These are phyloP conservation scores for Dalbergia cochinchinensis DNA, from an alignment of 306 rosid genomes.

Conservation along the genomic window DNA sequence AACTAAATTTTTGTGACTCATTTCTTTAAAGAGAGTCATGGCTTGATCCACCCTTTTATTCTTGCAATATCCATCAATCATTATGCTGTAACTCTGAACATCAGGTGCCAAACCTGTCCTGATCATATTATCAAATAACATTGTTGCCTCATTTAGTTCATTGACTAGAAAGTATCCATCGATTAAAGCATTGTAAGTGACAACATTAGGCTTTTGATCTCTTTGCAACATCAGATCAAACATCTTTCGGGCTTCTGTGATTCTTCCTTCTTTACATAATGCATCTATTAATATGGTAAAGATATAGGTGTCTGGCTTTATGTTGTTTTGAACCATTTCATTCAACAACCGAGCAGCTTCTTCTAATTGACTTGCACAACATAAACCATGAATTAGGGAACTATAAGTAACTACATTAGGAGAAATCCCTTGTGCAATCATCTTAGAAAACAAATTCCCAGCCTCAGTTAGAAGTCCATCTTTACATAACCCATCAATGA, in stretches of 20 bases:
- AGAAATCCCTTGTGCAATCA: neutral
- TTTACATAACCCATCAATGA: slow-evolving; percentile 15
- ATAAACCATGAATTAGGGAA: neutral
- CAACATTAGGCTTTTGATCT: neutral
- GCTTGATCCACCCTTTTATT: too few relatives aligned
- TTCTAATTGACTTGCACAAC: neutral
- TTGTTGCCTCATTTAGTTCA: neutral
- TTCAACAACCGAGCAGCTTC: neutral
- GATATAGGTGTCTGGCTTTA: neutral
- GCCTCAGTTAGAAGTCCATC: neutral
- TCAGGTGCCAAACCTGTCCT: neutral
- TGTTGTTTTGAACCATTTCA: neutral
- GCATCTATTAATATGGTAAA: too few relatives aligned
- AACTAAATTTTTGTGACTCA: too few relatives aligned
- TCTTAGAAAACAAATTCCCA: neutral
- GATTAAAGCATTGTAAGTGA: neutral
- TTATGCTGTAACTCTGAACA: neutral
- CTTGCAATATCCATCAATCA: too few relatives aligned
- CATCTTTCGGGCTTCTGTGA: neutral
- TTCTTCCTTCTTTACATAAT: too few relatives aligned
- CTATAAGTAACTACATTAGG: neutral
- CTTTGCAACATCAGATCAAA: neutral
- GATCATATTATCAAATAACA: neutral
- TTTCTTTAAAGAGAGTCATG: too few relatives aligned
- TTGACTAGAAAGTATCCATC: neutral